Conservation (phyloP, 2,329 filamentous ascomycete genomes). For the Pseudopyricularia javanii region DNA sequence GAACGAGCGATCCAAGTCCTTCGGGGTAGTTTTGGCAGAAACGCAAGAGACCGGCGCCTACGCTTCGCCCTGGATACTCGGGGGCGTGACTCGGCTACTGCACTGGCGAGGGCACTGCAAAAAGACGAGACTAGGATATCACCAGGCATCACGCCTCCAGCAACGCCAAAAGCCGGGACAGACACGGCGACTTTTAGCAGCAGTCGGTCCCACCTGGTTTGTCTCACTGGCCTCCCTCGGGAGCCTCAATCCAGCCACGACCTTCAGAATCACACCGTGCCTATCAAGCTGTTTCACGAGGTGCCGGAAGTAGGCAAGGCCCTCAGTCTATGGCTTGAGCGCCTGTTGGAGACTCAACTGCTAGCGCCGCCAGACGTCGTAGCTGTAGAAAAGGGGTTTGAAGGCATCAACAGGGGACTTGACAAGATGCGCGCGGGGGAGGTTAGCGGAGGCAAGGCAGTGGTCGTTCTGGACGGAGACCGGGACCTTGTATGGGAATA, state of each 20-base stretch:
- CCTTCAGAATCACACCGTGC: background rate
- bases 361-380: background rate
- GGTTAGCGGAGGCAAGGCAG: background rate
- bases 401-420: background rate
- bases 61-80: background rate
- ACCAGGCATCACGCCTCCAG: background rate
- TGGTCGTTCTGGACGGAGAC: no score
- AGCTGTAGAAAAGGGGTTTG: background rate
- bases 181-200: no score
- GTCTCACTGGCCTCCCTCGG: background rate
- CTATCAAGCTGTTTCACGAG: background rate
- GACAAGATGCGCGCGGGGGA: background rate
- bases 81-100: no score
- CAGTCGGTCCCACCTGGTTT: background rate
- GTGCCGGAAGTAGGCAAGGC: background rate
- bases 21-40: background rate
- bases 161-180: no score
- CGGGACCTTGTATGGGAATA: no score
- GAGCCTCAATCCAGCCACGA: background rate
- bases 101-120: background rate
- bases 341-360: background rate
- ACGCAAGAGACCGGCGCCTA: background rate
- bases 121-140: background rate
- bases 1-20: background rate
- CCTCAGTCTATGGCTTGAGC: background rate